Conservation (phyloP, 164 flowering plant species). For the Piper betle region DNA sequence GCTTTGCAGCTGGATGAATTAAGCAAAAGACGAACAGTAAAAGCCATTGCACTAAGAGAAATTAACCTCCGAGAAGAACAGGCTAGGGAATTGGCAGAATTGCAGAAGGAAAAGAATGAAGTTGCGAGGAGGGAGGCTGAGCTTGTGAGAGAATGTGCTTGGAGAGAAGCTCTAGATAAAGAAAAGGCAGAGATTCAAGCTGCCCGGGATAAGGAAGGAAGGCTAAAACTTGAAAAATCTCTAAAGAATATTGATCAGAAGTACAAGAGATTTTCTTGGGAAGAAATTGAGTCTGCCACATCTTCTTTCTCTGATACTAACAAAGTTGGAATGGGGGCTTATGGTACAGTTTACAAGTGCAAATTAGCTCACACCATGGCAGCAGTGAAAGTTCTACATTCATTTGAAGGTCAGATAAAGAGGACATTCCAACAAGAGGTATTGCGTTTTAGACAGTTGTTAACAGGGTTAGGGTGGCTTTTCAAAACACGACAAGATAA, state of each 20-base stretch:
- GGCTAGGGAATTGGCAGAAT: slow-evolving; percentile 40
- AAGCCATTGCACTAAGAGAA: slow-evolving; percentile 42
- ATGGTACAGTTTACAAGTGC: slow-evolving; percentile 80
- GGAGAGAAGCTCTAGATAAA: slow-evolving; percentile 45
- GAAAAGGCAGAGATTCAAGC: slow-evolving; percentile 52
- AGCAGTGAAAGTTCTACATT: slow-evolving; percentile 74
- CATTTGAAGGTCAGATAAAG: slow-evolving; percentile 25
- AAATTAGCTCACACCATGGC: slow-evolving; percentile 50
- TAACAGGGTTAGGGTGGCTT: no score
- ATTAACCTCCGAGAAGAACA: slow-evolving; percentile 32
- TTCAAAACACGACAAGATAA: no score
- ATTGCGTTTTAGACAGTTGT: background rate
- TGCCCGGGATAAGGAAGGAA: slow-evolving; percentile 40
- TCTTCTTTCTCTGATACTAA: slow-evolving; percentile 60
- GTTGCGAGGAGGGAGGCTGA: slow-evolving; percentile 47
- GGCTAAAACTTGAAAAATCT: slow-evolving; percentile 41
- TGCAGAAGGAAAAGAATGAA: slow-evolving; percentile 45
- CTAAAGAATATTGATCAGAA: slow-evolving; percentile 24
- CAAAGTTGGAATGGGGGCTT: slow-evolving; percentile 67
- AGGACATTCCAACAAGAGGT: slow-evolving; percentile 87
- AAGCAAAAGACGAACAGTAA: slow-evolving; percentile 32
- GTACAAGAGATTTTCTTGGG: slow-evolving; percentile 58
- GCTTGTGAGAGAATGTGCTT: slow-evolving; percentile 33
- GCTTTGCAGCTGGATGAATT: slow-evolving; percentile 41
- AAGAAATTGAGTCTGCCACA: slow-evolving; percentile 63